Evolutionary conservation across 129 eudicot species (phyloP), one percentile per base, ranked within the genome.

Genomic region (Flaveria bidentis): DNA sequence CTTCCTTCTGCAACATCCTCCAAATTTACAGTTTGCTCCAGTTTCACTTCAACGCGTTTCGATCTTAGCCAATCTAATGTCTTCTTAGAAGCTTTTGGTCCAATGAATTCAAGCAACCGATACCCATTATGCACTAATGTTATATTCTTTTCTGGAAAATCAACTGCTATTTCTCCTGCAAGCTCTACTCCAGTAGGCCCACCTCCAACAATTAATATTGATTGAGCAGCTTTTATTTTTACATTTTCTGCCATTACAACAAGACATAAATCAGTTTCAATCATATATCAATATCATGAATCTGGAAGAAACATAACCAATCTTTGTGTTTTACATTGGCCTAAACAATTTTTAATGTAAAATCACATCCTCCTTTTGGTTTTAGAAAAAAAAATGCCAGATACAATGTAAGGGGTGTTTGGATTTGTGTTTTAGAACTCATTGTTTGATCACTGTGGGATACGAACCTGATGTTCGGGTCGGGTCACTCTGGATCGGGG

Each of bases 141-240:
- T 41, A 92, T 81, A 71, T 74, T 89, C 76, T 89, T 92, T 5
- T 79, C 87, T 10, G 93, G 88, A 69, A 80, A 92, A 83, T 89
- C 96, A 17, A 84, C 85, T 7, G 96, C 93, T 64, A 92, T 86
- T 83, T 92, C 97, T 50, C 88, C 93, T 36, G 96, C 96, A 33
- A 92, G 93, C 79, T 92, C 97, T 45, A 92, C 96, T 12, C 97
- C 97, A 42, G 93, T 89, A 1, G 97, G 97, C 4, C 97, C 97
- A 14, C 97, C 97, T 72, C 97, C 97, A 33, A 92, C 83, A 6
- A 92, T 89, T 85, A 92, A 57, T 58, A 92, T 75, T 12, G 97
- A 92, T 46, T 65, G 66, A 33, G 97, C 92, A 4, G 86, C 81
- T 89, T 83, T 87, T 66, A 92, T 87, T 80, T 87, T 82, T 64